These are phyloP conservation scores for Lachnellula suecica DNA, from an alignment of 2,329 filamentous ascomycete species.

Conservation along the genomic window DNA sequence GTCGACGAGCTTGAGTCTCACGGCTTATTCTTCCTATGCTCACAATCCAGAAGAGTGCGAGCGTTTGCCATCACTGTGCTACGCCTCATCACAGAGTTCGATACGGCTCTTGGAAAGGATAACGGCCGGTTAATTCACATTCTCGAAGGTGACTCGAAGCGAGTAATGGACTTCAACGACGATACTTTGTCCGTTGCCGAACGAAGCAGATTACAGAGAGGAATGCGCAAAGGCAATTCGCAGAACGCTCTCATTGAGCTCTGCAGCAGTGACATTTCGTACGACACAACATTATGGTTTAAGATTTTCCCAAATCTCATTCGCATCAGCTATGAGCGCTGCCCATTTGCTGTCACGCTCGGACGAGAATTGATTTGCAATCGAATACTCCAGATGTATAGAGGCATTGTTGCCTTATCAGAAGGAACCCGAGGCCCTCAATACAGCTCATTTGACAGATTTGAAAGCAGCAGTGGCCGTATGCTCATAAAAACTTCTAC, in stretches of 20 bases:
- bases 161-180: constrained; percentile 89
- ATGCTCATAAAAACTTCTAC: constrained; percentile 54
- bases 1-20: constrained; percentile 97
- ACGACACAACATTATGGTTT: constrained; percentile 94
- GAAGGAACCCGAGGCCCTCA: constrained; percentile 68
- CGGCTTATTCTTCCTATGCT: constrained; percentile 95
- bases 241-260: constrained; percentile 88
- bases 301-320: constrained; percentile 97
- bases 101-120: constrained; percentile 78
- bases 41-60: constrained; percentile 86
- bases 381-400: constrained; percentile 89
- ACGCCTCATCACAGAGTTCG: constrained; percentile 89
- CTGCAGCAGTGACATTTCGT: constrained; percentile 91
- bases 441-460: constrained; percentile 50
- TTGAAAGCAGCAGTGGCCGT: constrained; percentile 50
- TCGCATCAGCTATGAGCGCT: constrained; percentile 84
- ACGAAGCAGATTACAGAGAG: constrained; percentile 85
- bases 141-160: constrained; percentile 82
- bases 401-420: constrained; percentile 74
- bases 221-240: constrained; percentile 79
- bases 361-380: constrained; percentile 92
- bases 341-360: constrained; percentile 86
- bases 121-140: constrained; percentile 82
- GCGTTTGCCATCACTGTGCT: constrained; percentile 90
- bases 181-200: constrained; percentile 91